Percentiles rank a stretch among this genome's conserved stretches.
Evolutionary conservation across 73 alveolate species (phyloP).

Genomic region (Uronychia setigera): DNA sequence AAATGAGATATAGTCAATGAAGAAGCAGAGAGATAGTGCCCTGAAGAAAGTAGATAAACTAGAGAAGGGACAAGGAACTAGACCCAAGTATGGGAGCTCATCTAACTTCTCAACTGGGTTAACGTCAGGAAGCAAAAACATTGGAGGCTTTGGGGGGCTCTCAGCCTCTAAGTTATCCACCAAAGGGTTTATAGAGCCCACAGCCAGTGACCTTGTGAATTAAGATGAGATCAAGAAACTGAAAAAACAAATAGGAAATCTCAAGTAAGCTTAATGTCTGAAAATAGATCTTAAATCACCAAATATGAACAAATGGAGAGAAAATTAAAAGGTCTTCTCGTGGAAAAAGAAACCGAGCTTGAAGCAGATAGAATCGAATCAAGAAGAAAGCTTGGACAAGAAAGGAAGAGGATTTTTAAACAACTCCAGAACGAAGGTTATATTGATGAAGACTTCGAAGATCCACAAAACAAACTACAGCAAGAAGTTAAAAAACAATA

Average conservation of each 20-base stretch:
- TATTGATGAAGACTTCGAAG: neutral
- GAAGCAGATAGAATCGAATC: neutral
- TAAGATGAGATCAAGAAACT: neutral
- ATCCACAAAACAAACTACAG: neutral
- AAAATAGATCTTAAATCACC: neutral
- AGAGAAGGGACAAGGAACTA: no score
- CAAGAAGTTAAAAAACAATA: neutral
- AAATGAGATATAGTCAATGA: neutral
- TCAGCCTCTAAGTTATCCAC: no score
- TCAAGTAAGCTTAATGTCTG: neutral
- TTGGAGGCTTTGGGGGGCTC: no score
- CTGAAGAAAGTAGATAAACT: neutral
- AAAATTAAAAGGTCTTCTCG: neutral
- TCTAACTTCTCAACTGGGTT: no score
- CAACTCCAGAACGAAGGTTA: neutral
- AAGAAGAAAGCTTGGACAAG: neutral
- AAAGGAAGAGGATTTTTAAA: neutral
- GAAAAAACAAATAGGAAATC: neutral
- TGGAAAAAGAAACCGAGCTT: neutral
- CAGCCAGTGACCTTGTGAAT: no score
- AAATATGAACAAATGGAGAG: neutral
- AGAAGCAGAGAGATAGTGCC: neutral
- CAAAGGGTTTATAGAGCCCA: no score
- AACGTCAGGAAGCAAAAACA: no score
- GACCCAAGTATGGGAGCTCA: no score